phyloP scores from a whole-genome alignment of 2,329 filamentous ascomycete species.

The Diplodia seriata region DNA sequence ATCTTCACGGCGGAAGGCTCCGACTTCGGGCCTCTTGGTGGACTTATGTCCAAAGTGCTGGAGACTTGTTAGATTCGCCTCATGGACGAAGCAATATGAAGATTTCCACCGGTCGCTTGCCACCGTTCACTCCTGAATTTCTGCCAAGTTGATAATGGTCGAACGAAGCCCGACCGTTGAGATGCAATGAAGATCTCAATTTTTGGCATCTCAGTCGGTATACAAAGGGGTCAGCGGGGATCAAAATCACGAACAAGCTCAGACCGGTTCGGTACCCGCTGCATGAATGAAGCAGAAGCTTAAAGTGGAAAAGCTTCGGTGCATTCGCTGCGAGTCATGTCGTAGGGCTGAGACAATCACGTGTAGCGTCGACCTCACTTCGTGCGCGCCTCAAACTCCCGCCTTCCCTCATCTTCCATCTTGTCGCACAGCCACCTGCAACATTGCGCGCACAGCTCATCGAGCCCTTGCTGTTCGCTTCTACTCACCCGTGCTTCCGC shows the following conservation, averaged over 20 bases:
- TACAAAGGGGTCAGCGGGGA: constrained; percentile 10
- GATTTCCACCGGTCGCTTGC: neutral
- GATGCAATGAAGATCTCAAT: constrained; percentile 24
- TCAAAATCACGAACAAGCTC: constrained; percentile 17
- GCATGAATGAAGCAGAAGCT: constrained; percentile 18
- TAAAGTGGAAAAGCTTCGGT: constrained; percentile 24
- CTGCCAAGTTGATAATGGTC: neutral
- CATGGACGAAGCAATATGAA: neutral
- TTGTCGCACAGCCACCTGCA: constrained; percentile 17
- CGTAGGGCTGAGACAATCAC: constrained; percentile 24
- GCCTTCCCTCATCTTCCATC: constrained; percentile 1
- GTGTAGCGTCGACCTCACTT: constrained; percentile 21
- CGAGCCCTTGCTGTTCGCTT: constrained; percentile 1
- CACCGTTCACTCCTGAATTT: neutral
- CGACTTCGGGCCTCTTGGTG: constrained; percentile 42
- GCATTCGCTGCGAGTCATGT: constrained; percentile 9
- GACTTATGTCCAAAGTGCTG: constrained; percentile 44
- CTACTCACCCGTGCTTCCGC: neutral
- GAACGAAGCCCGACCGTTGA: neutral
- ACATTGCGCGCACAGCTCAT: neutral
- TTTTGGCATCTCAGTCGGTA: neutral
- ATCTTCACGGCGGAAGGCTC: constrained; percentile 65
- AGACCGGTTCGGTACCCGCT: constrained; percentile 4
- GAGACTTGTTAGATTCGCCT: constrained; percentile 38
- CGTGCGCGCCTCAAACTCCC: constrained; percentile 8